These are phyloP conservation scores for Backusella luteola DNA, from an alignment of 192 early-diverging fungal genomes.

Conservation along the genomic window DNA sequence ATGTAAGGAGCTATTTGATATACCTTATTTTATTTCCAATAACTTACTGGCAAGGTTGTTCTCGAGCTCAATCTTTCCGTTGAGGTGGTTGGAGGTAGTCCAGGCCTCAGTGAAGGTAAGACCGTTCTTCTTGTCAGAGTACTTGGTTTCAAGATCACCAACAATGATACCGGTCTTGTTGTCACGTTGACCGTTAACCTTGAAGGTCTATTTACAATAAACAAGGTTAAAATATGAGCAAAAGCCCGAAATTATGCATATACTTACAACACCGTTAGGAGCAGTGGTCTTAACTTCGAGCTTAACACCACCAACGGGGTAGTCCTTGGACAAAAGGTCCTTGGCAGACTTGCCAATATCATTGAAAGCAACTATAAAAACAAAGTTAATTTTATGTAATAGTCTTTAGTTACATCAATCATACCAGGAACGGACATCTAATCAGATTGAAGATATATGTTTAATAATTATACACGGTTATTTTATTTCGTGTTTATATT, in stretches of 20 bases:
- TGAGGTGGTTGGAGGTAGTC: slow-evolving; percentile 93
- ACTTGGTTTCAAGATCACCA: slow-evolving; percentile 98
- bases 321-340: slow-evolving; percentile 98
- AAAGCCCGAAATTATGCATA: not conserved
- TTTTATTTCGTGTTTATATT: not conserved
- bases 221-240: not conserved
- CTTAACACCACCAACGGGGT: slow-evolving; percentile 87
- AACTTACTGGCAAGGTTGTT: slow-evolving; percentile 81
- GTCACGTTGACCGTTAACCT: slow-evolving; percentile 91
- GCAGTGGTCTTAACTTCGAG: slow-evolving; percentile 98
- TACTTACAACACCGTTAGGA: slow-evolving; percentile 91
- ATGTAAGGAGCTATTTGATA: not conserved
- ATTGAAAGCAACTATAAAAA: slow-evolving; percentile 77
- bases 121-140: slow-evolving; percentile 91
- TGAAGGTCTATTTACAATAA: slow-evolving; percentile 74
- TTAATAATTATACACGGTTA: not conserved
- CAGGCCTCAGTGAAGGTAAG: slow-evolving; percentile 96
- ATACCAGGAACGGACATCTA: slow-evolving; percentile 3
- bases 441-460: not conserved
- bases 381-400: not conserved
- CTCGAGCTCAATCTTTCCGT: slow-evolving; percentile 88
- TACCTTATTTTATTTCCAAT: not conserved
- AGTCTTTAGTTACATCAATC: not conserved
- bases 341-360: slow-evolving; percentile 95
- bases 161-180: slow-evolving; percentile 93